A percentile compares a stretch with the other conserved stretches of the same genome.
phyloP scores from a whole-genome alignment of 2,329 filamentous ascomycete genomes.

The Alternaria triticimaculans region DNA sequence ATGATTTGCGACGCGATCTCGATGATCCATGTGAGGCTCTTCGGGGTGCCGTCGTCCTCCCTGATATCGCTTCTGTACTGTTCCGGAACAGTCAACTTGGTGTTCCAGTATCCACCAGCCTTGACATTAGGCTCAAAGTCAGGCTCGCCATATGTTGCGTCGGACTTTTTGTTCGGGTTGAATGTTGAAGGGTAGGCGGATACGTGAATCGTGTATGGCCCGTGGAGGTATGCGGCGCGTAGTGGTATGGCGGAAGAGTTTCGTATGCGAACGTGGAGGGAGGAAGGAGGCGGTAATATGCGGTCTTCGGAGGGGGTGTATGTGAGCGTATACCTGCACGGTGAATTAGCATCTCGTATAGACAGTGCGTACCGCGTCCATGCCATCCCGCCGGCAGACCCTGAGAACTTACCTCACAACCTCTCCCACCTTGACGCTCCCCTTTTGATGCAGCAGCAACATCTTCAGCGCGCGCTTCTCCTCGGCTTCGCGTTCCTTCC shows the following conservation, averaged over 20 bases:
- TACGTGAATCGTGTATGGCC: slow-evolving; percentile 89
- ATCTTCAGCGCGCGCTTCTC: slow-evolving; percentile 59
- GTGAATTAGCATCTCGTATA: slow-evolving; percentile 1
- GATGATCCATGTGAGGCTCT: slow-evolving; percentile 81
- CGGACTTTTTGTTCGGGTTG: slow-evolving; percentile 80
- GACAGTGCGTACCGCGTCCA: background rate
- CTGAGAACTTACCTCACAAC: slow-evolving; percentile 71
- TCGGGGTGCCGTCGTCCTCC: slow-evolving; percentile 44
- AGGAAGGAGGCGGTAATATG: slow-evolving; percentile 82
- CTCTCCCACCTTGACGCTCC: slow-evolving; percentile 92
- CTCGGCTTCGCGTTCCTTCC: slow-evolving; percentile 42
- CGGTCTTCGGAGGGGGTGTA: slow-evolving; percentile 90
- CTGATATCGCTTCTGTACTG: slow-evolving; percentile 63
- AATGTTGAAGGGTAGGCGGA: slow-evolving; percentile 85
- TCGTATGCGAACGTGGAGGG: slow-evolving; percentile 84
- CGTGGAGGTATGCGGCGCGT: slow-evolving; percentile 94
- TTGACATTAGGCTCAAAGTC: slow-evolving; percentile 97
- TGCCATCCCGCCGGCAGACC: background rate
- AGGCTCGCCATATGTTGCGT: slow-evolving; percentile 75
- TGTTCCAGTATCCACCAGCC: slow-evolving; percentile 86
- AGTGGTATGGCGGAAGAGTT: slow-evolving; percentile 91
- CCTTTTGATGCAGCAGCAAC: slow-evolving; percentile 89
- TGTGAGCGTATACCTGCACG: slow-evolving; percentile 74
- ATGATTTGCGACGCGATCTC: slow-evolving; percentile 93
- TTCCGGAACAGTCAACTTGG: slow-evolving; percentile 80